Base-by-base conservation (phyloP, 176 grass and related monocot genomes). In the Carex scoparia region DNA sequence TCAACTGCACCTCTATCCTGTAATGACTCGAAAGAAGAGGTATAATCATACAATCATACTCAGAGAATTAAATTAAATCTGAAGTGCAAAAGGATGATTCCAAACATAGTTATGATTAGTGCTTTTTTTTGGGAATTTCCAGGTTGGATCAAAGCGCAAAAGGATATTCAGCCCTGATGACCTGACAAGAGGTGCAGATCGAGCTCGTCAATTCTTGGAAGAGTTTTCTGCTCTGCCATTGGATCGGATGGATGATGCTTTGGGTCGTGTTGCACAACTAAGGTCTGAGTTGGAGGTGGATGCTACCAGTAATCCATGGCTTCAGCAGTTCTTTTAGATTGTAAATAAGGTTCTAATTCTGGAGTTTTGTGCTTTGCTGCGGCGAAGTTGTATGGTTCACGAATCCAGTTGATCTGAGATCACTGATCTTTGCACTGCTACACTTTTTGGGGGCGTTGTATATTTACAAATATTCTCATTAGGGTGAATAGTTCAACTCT, bases 101-200 rank as follows among this genome's bases (percentile, higher is more conserved):
- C 16, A 16, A 69, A 40, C 12, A 37, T 18, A 37, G 12, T 38
- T 37, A 69, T 69, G 13, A 69, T 69, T 69, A 40, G 65, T 77
- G 73, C 13, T 57, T 48, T 28, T 7, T 37, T 69, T 51, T 57
- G 7, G 23, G 3, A 65, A 61, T 66, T 86, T 86, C 8, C 86
- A 98, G 95, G 80, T 88, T 60, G 95, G 91, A 79, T 87, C 56
- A 35, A 98, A 98, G 56, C 91, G 95, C 48, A 94, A 94, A 86
- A 86, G 84, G 83, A 66, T 86, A 59, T 92, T 87, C 42, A 90
- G 85, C 86, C 87, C 91, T 70, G 92, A 98, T 78, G 95, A 94
- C 42, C 44, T 93, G 69, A 89, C 91, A 81, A 93, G 86, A 79
- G 95, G 95, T 75, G 86, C 92, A 62, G 88, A 89, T 66, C 89